A percentile compares a stretch with the other conserved stretches of the same genome.
Evolutionary conservation across 2,329 filamentous ascomycete genomes (phyloP).

Genomic region (Alternaria triticimaculans): DNA sequence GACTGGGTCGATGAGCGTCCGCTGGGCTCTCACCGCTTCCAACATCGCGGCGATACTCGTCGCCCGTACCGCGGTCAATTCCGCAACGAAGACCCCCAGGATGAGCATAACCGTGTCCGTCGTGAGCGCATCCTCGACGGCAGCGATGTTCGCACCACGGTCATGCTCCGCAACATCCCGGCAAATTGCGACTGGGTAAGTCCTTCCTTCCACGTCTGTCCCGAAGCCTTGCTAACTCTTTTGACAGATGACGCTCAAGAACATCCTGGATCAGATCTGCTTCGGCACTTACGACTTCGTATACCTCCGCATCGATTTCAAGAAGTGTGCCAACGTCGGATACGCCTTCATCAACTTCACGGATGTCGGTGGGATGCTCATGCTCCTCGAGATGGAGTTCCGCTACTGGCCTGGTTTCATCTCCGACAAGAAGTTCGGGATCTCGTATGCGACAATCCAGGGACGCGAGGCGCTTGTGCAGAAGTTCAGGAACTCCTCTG

Average conservation of each 20-base stretch:
- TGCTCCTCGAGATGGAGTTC: conserved; percentile 41
- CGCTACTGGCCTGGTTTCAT: conserved; percentile 75
- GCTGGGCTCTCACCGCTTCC: conserved; percentile 24
- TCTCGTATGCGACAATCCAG: conserved; percentile 98
- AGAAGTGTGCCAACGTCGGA: conserved; percentile 71
- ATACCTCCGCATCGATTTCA: conserved; percentile 81
- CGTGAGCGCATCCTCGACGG: conserved; percentile 50
- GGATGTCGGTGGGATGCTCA: conserved; percentile 60
- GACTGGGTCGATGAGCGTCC: conserved; percentile 30
- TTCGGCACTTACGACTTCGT: conserved; percentile 91
- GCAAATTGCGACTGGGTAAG: conserved; percentile 77
- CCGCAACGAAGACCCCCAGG: conserved; percentile 24
- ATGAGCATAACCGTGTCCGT: conserved; percentile 50
- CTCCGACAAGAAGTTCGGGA: conserved; percentile 83
- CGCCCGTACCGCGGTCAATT: not conserved
- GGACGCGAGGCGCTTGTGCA: conserved; percentile 88
- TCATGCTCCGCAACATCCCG: conserved; percentile 95
- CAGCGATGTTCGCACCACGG: conserved; percentile 61
- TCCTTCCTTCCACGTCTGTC: not conserved
- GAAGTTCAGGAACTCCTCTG: conserved; percentile 95
- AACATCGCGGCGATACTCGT: conserved; percentile 25
- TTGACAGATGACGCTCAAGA: conserved; percentile 63
- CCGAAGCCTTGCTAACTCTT: conserved; percentile 20
- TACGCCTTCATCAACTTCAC: conserved; percentile 98
- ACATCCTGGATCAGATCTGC: conserved; percentile 78